These are phyloP conservation scores for Paramarasmius palmivorus DNA, from an alignment of 1,284 basidiomycete species.

Conservation along the genomic window DNA sequence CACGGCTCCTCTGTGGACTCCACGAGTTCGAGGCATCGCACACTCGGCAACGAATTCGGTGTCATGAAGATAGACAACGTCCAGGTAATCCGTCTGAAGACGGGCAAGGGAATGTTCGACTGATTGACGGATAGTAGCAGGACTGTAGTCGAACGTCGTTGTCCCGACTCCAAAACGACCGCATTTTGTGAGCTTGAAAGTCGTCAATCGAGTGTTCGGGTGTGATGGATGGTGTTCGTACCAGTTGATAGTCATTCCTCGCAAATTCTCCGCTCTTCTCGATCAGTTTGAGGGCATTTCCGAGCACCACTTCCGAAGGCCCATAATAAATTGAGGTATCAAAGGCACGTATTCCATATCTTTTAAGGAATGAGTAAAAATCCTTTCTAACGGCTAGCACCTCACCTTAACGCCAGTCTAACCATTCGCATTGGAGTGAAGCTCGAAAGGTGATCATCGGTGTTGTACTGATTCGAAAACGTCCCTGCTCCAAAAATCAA, in stretches of 20 bases:
- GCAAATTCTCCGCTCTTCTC: slow-evolving; percentile 63
- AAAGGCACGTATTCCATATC: slow-evolving; percentile 88
- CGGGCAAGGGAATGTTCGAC: slow-evolving; percentile 74
- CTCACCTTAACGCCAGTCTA: slow-evolving; percentile 76
- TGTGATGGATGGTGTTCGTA: slow-evolving; percentile 30
- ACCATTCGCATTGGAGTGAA: slow-evolving; percentile 70
- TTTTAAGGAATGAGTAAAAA: slow-evolving; percentile 27
- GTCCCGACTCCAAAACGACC: slow-evolving; percentile 73
- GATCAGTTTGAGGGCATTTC: slow-evolving; percentile 69
- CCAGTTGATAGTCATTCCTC: slow-evolving; percentile 77
- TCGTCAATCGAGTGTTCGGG: not conserved
- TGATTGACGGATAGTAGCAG: slow-evolving; percentile 67
- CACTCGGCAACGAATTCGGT: slow-evolving; percentile 81
- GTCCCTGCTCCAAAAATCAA: slow-evolving; percentile 70
- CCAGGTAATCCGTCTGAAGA: slow-evolving; percentile 81
- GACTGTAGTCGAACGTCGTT: slow-evolving; percentile 80
- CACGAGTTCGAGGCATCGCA: slow-evolving; percentile 49
- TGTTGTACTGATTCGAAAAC: slow-evolving; percentile 76
- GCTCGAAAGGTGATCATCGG: slow-evolving; percentile 59
- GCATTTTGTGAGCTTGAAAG: slow-evolving; percentile 86
- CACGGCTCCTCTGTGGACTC: slow-evolving; percentile 60
- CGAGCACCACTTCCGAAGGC: slow-evolving; percentile 87
- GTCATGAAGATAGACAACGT: slow-evolving; percentile 90
- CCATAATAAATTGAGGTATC: slow-evolving; percentile 93
- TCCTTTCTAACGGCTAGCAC: not conserved